Base-by-base conservation (phyloP, 2,329 filamentous ascomycete genomes). In the Colletotrichum cuscutae region DNA sequence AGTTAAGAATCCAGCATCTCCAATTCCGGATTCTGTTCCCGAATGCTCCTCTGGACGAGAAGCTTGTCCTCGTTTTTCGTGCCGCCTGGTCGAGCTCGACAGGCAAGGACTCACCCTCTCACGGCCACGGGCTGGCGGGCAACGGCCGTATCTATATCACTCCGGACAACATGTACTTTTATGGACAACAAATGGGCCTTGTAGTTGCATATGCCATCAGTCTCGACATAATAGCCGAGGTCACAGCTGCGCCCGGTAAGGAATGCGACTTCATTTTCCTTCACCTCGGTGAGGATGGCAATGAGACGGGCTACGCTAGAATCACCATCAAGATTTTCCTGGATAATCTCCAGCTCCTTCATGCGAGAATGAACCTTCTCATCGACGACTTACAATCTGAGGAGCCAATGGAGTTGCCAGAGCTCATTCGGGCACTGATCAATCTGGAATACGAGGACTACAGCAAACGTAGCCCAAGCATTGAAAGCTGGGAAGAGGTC, bases 11-110 rank as follows among this genome's bases (percentile, higher is more conserved):
- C 4, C 97, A 99, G 80, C 95, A 98, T 79, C 93, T 95, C 2
- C 97, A 98, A 79, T 99, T 99, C 80, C 89, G 95, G 8, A 91
- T 98, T 67, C 86, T 99, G 0, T 99, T 99, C 82, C 95, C 96
- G 0, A 90, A 91, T 73, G 93, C 95, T 0, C 89, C 92, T 4
- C 86, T 90, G 35, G 90, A 93, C 22, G 95, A 98, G 78, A 95
- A 95, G 80, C 86, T 98, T 8, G 92, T 98, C 3, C 87, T 98
- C 62, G 97, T 99, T 2, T 98, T 98, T 84, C 91, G 95, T 58
- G 96, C 95, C 19, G 94, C 95, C 0, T 99, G 97, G 95, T 86
- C 84, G 54, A 90, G 88, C 75, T 85, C 87, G 22, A 82, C 78
- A 35, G 79, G 85, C 11, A 82, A 84, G 28, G 83, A 84, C 22